Percentiles rank a stretch among this genome's conserved stretches.
phyloP scores from a whole-genome alignment of 2,329 filamentous ascomycete genomes.

The Aspergillus versicolor region DNA sequence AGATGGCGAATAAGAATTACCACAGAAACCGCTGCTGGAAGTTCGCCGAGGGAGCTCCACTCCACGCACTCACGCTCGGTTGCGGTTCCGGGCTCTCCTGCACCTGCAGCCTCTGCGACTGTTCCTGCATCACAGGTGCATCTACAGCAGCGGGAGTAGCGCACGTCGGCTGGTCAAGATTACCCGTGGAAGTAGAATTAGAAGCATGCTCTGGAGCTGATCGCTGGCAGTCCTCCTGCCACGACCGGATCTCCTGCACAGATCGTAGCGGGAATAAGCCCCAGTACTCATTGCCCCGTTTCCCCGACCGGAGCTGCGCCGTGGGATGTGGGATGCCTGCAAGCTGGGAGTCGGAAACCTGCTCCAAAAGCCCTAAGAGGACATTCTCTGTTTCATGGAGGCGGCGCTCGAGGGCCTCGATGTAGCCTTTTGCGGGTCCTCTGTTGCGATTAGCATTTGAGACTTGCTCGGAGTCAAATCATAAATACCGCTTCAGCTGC shows the following conservation, averaged over 20 bases:
- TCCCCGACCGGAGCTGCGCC: slow-evolving; percentile 22
- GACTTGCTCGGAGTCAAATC: not conserved
- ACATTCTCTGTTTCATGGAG: slow-evolving; percentile 44
- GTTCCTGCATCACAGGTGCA: not conserved
- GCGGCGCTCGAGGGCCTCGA: slow-evolving; percentile 45
- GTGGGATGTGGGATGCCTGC: slow-evolving; percentile 11
- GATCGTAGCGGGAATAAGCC: slow-evolving; percentile 36
- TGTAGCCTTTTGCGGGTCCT: slow-evolving; percentile 49
- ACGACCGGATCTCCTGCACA: slow-evolving; percentile 34
- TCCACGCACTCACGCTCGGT: slow-evolving; percentile 24
- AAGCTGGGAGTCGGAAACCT: slow-evolving; percentile 34
- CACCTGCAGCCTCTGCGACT: not conserved
- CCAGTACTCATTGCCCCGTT: slow-evolving; percentile 40
- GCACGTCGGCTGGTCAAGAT: not conserved
- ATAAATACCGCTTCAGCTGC: slow-evolving; percentile 36
- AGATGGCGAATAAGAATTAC: slow-evolving; percentile 15
- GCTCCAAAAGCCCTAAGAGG: slow-evolving; percentile 38
- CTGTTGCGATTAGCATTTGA: slow-evolving; percentile 23
- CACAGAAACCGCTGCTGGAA: slow-evolving; percentile 37
- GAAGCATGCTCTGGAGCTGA: not conserved
- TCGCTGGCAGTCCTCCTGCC: slow-evolving; percentile 33
- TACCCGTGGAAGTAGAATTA: not conserved
- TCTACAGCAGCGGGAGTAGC: not conserved
- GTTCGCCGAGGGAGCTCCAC: slow-evolving; percentile 28
- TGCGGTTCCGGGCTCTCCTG: slow-evolving; percentile 5